Evolutionary conservation across 2,329 filamentous ascomycete genomes (phyloP).

Genomic region (Lasiodiplodia theobromae): DNA sequence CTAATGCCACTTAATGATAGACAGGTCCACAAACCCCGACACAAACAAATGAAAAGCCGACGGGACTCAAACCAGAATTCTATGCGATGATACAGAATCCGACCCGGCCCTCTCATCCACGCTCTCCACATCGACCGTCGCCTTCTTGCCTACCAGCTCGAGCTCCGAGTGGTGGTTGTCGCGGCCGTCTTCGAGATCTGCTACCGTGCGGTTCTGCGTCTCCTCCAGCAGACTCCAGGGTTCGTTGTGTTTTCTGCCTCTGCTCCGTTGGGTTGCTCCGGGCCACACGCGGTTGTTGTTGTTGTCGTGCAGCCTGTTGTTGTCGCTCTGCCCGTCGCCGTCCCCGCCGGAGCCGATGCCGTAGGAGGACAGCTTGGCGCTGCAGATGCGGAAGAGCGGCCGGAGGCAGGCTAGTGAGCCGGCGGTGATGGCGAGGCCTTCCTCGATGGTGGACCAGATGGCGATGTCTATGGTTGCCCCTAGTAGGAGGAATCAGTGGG

Average conservation of each 20-base stretch:
- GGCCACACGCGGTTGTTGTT: not conserved
- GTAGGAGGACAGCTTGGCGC: not conserved
- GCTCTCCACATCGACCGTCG: not conserved
- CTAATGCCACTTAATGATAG: too few relatives aligned
- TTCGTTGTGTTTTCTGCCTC: not conserved
- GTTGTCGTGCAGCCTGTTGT: not conserved
- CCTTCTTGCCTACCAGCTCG: not conserved
- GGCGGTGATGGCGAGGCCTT: constrained; percentile 45
- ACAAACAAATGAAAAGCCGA: too few relatives aligned
- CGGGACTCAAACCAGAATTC: not conserved
- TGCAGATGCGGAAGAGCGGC: constrained; percentile 40
- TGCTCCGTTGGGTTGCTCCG: not conserved
- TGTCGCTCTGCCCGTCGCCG: not conserved
- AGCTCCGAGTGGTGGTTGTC: not conserved
- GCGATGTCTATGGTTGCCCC: constrained; percentile 44
- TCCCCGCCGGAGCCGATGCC: not conserved
- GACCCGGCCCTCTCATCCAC: not conserved
- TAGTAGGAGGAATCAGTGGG: not conserved
- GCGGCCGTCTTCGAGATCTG: not conserved
- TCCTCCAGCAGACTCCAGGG: not conserved
- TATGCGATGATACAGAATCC: not conserved
- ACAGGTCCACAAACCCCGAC: too few relatives aligned
- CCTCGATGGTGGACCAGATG: constrained; percentile 48
- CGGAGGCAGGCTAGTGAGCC: constrained; percentile 46
- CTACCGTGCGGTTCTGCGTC: not conserved